phyloP scores from a whole-genome alignment of 1,284 basidiomycete species.

The Naganishia sp. region DNA sequence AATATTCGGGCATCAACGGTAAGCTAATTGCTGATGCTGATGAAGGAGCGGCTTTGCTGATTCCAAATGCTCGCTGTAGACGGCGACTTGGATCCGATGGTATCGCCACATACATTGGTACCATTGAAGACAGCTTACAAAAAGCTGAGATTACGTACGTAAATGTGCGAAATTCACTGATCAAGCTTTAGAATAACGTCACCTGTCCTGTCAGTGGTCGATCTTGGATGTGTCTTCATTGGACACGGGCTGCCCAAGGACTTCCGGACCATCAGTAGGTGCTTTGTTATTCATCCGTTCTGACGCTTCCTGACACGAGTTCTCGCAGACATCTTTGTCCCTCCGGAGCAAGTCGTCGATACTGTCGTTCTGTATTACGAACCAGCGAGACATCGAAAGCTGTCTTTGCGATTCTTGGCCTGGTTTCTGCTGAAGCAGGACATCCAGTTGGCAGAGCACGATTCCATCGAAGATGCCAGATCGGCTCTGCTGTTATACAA shows the following conservation, averaged over 20 bases:
- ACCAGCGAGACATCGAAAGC: constrained; percentile 74
- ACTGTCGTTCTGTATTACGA: constrained; percentile 94
- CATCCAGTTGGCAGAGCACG: constrained; percentile 91
- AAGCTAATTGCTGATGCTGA: constrained; percentile 45
- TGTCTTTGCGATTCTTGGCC: constrained; percentile 89
- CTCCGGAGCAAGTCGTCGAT: constrained; percentile 91
- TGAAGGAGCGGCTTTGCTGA: constrained; percentile 9
- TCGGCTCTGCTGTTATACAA: constrained; percentile 86
- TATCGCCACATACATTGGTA: constrained; percentile 84
- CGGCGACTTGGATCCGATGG: constrained; percentile 78
- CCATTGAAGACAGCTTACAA: constrained; percentile 96
- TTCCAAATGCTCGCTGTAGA: constrained; percentile 15
- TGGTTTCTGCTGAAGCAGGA: constrained; percentile 89
- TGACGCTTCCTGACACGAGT: no score
- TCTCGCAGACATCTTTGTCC: constrained; percentile 83
- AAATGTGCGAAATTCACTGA: constrained; percentile 7
- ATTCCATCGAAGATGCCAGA: constrained; percentile 93
- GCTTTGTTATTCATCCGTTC: no score
- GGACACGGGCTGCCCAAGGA: constrained; percentile 99
- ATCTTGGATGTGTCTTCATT: constrained; percentile 93
- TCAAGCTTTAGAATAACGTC: not conserved
- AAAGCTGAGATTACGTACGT: constrained; percentile 74
- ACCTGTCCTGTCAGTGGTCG: constrained; percentile 66
- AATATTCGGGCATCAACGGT: constrained; percentile 95
- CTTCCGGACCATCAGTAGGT: constrained; percentile 91